These are phyloP conservation scores for Hemisphaericaspora xylofermentans DNA, from an alignment of 1,139 yeast genomes.

Conservation along the genomic window DNA sequence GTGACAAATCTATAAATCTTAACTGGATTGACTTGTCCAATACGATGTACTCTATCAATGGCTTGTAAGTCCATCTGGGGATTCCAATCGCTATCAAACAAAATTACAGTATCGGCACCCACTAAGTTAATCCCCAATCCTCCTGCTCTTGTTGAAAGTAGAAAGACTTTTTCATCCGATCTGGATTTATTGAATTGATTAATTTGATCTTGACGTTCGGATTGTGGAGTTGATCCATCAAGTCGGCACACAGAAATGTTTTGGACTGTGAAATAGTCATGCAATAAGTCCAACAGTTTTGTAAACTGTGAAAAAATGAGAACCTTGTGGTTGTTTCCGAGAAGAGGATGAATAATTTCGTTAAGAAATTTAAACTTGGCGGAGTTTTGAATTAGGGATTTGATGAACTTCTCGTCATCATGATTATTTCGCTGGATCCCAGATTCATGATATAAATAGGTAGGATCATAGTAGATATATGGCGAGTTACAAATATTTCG, in stretches of 20 bases:
- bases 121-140: constrained; percentile 88
- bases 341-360: constrained; percentile 54
- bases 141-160: constrained; percentile 90
- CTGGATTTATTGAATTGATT: constrained; percentile 46
- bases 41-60: constrained; percentile 91
- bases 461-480: constrained; percentile 78
- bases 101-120: constrained; percentile 84
- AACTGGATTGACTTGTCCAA: constrained; percentile 86
- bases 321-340: constrained; percentile 58
- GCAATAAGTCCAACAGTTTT: constrained; percentile 68
- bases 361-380: constrained; percentile 72
- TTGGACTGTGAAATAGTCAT: constrained; percentile 56
- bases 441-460: constrained; percentile 34
- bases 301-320: constrained; percentile 86
- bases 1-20: constrained; percentile 75
- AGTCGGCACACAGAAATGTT: constrained; percentile 55
- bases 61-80: constrained; percentile 97
- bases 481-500: constrained; percentile 86
- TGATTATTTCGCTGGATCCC: constrained; percentile 10
- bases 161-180: constrained; percentile 47
- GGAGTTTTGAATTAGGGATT: constrained; percentile 46
- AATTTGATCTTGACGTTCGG: constrained; percentile 65
- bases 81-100: constrained; percentile 95
- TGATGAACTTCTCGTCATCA: constrained; percentile 26
- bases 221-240: constrained; percentile 73